Evolutionary conservation across 129 eudicot species (phyloP), one percentile per base, ranked within the genome.

Genomic region (Smallanthus sonchifolius): DNA sequence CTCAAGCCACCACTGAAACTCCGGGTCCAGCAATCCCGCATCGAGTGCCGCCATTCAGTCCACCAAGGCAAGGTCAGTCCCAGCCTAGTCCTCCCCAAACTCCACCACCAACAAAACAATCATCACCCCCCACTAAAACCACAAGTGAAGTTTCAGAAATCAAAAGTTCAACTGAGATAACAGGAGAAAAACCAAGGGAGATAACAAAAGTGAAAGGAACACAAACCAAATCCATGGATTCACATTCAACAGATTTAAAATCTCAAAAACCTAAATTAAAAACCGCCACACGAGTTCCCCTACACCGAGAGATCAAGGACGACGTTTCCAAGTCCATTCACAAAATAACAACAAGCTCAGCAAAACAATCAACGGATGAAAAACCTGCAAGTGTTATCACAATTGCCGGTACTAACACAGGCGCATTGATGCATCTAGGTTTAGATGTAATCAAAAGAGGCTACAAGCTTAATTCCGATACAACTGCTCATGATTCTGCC

Each of bases 341-440:
- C 15, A 81, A 70, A 78, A 81, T 80, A 74, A 56, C 86, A 39
- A 39, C 69, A 9, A 73, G 61, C 49, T 62, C 75, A 38, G 42
- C 79, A 48, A 83, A 83, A 49, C 67, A 65, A 7, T 24, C 43
- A 30, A 72, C 24, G 43, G 77, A 85, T 13, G 98, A 83, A 14
- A 83, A 76, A 34, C 80, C 84, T 43, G 55, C 55, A 15, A 86
- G 80, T 52, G 66, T 91, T 10, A 80, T 93, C 40, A 88, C 90
- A 42, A 78, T 94, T 20, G 85, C 89, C 0, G 98, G 97, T 49
- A 92, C 85, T 54, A 94, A 88, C 63, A 80, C 72, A 66, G 98
- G 98, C 20, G 98, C 98, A 67, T 74, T 74, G 6, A 90, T 94
- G 98, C 82, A 88, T 28, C 75, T 94, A 14, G 81, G 82, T 63